Base-by-base conservation (phyloP, 148 eudicot species). In the Rhododendron henanense region DNA sequence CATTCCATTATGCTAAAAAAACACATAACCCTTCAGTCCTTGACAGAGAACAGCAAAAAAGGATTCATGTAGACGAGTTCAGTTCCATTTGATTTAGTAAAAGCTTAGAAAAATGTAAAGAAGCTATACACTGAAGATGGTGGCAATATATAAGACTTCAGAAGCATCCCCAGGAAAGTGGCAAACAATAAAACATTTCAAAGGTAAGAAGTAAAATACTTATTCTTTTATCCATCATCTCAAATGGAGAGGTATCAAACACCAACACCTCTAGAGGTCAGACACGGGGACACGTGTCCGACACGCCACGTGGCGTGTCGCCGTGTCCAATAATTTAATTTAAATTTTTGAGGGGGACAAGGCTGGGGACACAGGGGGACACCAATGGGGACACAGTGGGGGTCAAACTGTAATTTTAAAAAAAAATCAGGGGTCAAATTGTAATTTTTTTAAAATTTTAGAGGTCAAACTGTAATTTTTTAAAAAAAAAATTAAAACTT, bases 151-250 rank as follows among this genome's bases (percentile, higher is more conserved):
- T 33, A 65, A 23, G 57, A 45, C 41, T 13, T 65, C 14, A 69
- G 16, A 83, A 31, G 28, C 28, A 37, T 18, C 41, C 25, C 9
- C 55, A 39, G 25, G 25, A 31, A 16, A 83, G 39, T 47, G 4
- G 33, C 59, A 16, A 47, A 44, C 47, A 44, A 39, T 11, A 83
- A 37, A 84, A 53, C 48, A 14, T 73, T 48, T 73, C 47, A 83
- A n/a, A 11, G 28, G 41, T 6, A 35, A 37, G n/a, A 84, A 74
- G 15, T 51, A 37, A 16, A 16, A 55, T 16, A 55, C 15, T 51
- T 13, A 45, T 9, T 13, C 45, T 14, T 83, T 7, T 28, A 82
- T 87, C 75, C 80, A 31, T 84, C 83, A 71, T 67, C 69, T 83
- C 79, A 79, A 41, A 41, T 41, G 44, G 44, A 41, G 44, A 41